Evolutionary conservation across 805 yeast species (phyloP), one percentile per base, ranked within the genome.

Genomic region (Jamesozyma jinghongensis): DNA sequence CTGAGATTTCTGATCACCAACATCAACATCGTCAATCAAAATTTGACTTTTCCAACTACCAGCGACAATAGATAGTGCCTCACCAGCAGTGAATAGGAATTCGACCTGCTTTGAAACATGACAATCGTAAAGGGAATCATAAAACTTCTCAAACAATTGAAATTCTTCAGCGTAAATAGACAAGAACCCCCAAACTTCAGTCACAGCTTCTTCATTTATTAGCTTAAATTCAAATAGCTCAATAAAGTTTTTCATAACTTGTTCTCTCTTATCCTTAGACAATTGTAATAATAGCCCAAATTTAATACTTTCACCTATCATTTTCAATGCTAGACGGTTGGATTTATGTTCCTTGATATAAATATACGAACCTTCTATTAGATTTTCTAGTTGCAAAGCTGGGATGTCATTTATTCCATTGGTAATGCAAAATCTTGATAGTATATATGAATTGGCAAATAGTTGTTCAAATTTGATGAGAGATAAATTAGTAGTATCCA

Each of bases 61-160:
- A 0, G 85, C 79, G 4, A 82, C 52, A 12, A 85, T 67, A 19
- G 84, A 69, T 16, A 88, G 61, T 0, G 95, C 87, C 56, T 90
- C 97, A 40, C 97, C 97, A 36, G 80, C 71, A 0, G 86, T 70
- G 49, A 90, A 85, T 17, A 81, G 62, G 38, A 68, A 74, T 45
- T 90, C 97, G n/a, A 77, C 67, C 45, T 83, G 85, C 46, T 82
- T 85, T 0, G 86, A 73, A 4, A 55, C 57, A 54, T 81, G 79
- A 0, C 83, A 70, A 3, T 74, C 79, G 49, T 70, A 77, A 1
- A 86, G 51, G 1, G 60, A 49, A 7, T 66, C 56, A 34, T 80
- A 73, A 41, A 66, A 67, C 1, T 48, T 43, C 5, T 63, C 68
- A 6, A 47, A 50, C 5, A 50, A 52, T 1, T 66, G 55, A 10